These are phyloP conservation scores for Calonectria hongkongensis DNA, from an alignment of 2,329 filamentous ascomycete genomes.

Conservation along the genomic window DNA sequence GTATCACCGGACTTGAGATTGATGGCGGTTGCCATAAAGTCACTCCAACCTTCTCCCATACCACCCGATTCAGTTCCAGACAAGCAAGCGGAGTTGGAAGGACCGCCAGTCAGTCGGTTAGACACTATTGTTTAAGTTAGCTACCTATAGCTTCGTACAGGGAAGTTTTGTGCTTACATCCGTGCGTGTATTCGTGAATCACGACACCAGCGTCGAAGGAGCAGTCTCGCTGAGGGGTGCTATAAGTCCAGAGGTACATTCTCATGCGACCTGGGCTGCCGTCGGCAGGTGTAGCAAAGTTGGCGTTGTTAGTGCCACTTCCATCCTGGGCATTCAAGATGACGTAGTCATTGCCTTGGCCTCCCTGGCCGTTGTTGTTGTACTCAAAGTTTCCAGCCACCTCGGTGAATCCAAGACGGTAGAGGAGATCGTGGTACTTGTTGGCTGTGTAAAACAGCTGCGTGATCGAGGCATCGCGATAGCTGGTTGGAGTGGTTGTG, in stretches of 20 bases:
- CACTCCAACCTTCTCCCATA: slow-evolving; percentile 76
- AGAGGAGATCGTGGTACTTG: slow-evolving; percentile 75
- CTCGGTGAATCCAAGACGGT: slow-evolving; percentile 75
- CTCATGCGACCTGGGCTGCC: slow-evolving; percentile 72
- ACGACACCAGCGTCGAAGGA: slow-evolving; percentile 77
- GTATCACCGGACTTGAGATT: slow-evolving; percentile 68
- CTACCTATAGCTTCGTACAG: too few species aligned
- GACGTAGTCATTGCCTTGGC: slow-evolving; percentile 70
- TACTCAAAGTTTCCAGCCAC: slow-evolving; percentile 75
- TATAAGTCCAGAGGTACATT: slow-evolving; percentile 74
- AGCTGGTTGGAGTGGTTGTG: slow-evolving; percentile 61
- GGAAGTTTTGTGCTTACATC: slow-evolving; percentile 57
- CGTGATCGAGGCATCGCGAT: slow-evolving; percentile 72
- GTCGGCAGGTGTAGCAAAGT: slow-evolving; percentile 73
- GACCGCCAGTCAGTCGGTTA: slow-evolving; percentile 75
- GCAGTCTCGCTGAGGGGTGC: slow-evolving; percentile 70
- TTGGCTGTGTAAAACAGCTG: slow-evolving; percentile 78
- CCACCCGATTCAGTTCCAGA: slow-evolving; percentile 68
- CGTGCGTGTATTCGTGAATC: slow-evolving; percentile 76
- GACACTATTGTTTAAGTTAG: slow-evolving; percentile 61
- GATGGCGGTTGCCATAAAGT: slow-evolving; percentile 73
- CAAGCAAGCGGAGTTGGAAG: slow-evolving; percentile 71
- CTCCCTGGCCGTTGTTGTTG: slow-evolving; percentile 74
- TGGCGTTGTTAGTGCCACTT: slow-evolving; percentile 73
- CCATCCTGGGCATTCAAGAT: slow-evolving; percentile 76